Conservation (phyloP, 2,329 filamentous ascomycete genomes). For the Magnaporthiopsis incrustans region DNA sequence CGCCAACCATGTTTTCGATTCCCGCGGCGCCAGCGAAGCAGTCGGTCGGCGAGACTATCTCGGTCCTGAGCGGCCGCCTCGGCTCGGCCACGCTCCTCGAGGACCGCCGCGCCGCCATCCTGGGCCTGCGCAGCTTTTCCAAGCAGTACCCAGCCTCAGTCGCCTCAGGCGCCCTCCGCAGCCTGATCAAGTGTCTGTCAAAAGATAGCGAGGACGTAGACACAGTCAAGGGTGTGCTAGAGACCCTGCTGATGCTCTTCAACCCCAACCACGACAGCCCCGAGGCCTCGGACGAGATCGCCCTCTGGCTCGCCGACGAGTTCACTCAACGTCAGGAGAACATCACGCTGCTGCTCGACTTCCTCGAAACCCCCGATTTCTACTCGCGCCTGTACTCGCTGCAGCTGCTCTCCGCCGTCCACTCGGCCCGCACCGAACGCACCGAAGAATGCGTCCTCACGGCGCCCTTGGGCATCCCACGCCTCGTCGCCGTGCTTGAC, state of each 20-base stretch:
- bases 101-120: conserved; percentile 86
- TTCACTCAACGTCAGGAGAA: conserved; percentile 98
- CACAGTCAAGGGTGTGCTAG: conserved; percentile 88
- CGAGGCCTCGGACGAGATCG: conserved; percentile 93
- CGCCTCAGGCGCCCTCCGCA: conserved; percentile 82
- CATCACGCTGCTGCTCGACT: conserved; percentile 79
- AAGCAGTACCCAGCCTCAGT: conserved; percentile 96
- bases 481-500: conserved; percentile 75
- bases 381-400: conserved; percentile 87
- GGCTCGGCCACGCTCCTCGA: conserved; percentile 86
- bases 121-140: conserved; percentile 88
- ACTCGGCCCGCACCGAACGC: conserved; percentile 76
- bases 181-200: conserved; percentile 74
- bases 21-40: conserved; percentile 80
- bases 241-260: conserved; percentile 93
- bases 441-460: conserved; percentile 92
- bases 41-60: conserved; percentile 91
- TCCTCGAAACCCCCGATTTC: conserved; percentile 81
- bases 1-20: conserved; percentile 52
- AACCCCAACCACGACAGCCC: conserved; percentile 62
- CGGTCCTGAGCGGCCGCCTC: conserved; percentile 77
- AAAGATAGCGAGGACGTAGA: conserved; percentile 93
- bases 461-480: conserved; percentile 79
- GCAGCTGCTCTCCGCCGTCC: conserved; percentile 80
- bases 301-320: conserved; percentile 92